Percentiles rank a stretch among this genome's conserved stretches.
phyloP scores from a whole-genome alignment of 164 flowering plant genomes.

The Stephania cephalantha region DNA sequence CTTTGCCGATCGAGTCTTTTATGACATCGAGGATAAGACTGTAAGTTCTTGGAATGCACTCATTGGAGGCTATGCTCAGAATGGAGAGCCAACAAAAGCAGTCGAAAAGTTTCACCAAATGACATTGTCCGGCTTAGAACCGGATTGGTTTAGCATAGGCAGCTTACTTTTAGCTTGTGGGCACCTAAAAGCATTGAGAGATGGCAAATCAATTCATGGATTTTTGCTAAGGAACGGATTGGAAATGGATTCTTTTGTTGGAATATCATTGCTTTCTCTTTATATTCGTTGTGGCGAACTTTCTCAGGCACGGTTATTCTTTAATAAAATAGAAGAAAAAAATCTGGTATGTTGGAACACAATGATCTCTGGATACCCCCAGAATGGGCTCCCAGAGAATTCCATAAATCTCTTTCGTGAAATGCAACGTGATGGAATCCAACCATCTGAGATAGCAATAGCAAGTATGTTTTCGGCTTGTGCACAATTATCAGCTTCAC shows the following conservation, averaged over 20 bases:
- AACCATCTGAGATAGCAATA: slow-evolving; percentile 39
- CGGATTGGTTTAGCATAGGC: slow-evolving; percentile 50
- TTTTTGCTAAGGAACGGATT: slow-evolving; percentile 47
- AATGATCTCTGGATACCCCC: slow-evolving; percentile 63
- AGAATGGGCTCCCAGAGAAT: slow-evolving; percentile 35
- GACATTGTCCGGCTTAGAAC: slow-evolving; percentile 36
- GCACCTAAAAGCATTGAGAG: slow-evolving; percentile 28
- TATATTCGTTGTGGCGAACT: slow-evolving; percentile 41
- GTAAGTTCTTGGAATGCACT: slow-evolving; percentile 72
- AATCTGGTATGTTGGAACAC: slow-evolving; percentile 55
- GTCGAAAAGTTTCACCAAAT: slow-evolving; percentile 38
- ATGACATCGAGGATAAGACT: slow-evolving; percentile 29
- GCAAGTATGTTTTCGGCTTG: slow-evolving; percentile 42
- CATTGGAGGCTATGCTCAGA: slow-evolving; percentile 54
- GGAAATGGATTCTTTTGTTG: slow-evolving; percentile 42
- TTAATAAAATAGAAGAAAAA: slow-evolving; percentile 38
- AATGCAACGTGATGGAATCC: slow-evolving; percentile 36
- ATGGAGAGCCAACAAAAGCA: slow-evolving; percentile 50
- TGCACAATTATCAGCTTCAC: slow-evolving; percentile 49
- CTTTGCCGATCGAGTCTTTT: slow-evolving; percentile 39
- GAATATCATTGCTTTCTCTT: slow-evolving; percentile 47
- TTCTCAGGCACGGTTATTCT: slow-evolving; percentile 28
- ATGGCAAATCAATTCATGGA: slow-evolving; percentile 58
- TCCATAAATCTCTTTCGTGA: slow-evolving; percentile 39
- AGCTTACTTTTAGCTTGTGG: slow-evolving; percentile 60